Evolutionary conservation across 441 rosid genomes (phyloP), one percentile per base, ranked within the genome.

Genomic region (Euphorbia schlechtendalii): DNA sequence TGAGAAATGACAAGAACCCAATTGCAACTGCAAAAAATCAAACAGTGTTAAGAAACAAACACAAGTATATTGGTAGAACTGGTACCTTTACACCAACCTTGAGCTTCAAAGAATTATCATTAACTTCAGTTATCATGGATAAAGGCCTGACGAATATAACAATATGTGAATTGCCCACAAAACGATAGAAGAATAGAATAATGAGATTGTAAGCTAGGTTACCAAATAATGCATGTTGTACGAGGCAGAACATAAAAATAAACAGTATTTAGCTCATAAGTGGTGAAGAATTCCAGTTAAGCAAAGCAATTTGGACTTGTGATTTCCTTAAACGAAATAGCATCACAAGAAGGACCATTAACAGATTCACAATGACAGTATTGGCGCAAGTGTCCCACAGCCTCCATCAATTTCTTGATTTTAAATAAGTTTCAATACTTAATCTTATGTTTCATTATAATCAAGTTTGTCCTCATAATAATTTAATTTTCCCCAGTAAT

Each of bases 1-100:
- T 65, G 97, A 90, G 77, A 90, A 90, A 67, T 74, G 71, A 27
- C 79, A 86, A 17, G 80, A 69, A 13, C 96, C 94, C 77, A 78
- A 77, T 69, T 73, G 85, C 73, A 83, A 64, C 96, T 86, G 79
- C 71, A 78, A 77, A 77, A 74, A 58, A 64, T 51, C 32, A 66
- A 27, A 69, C 46, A 43, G 65, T 32, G 74, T 78, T 57, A 77
- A 65, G 69, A 80, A 60, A 72, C 56, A 61, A 51, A 27, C 41
- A 48, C 55, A 58, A 58, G 40, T 53, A 30, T 61, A 70, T 59
- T 22, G 40, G 65, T 21, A 46, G 9, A 61, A 61, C 53, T 62
- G 48, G 65, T 17, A 67, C 27, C 57, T 70, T 20, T 60, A 71
- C 14, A 70, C 80, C 71, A 71, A 89, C 96, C 84, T 73, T 74